Conservation (phyloP, 139 green algal genomes). For the Closterium sp. region DNA sequence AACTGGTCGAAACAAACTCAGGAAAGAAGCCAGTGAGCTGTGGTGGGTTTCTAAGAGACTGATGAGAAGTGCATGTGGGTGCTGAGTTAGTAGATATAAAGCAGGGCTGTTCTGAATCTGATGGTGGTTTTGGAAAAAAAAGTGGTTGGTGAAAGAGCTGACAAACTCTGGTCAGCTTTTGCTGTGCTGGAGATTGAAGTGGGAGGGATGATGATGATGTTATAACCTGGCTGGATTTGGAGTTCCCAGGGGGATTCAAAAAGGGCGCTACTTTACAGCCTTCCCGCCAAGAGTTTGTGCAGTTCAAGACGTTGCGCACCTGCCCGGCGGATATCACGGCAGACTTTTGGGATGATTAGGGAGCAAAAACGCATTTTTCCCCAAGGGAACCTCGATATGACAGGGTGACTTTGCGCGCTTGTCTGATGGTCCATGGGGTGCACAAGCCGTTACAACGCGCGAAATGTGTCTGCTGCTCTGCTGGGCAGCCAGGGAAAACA, state of each 20-base stretch:
- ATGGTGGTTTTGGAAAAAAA: background rate
- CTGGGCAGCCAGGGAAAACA: background rate
- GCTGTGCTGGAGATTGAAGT: background rate
- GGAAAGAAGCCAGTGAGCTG: background rate
- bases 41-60: background rate
- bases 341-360: background rate
- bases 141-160: background rate
- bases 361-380: background rate
- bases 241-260: background rate
- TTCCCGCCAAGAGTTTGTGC: background rate
- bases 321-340: background rate
- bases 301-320: background rate
- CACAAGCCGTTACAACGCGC: background rate
- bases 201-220: background rate
- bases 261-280: background rate
- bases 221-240: background rate
- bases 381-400: background rate
- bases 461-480: background rate
- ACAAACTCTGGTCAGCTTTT: background rate
- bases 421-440: background rate
- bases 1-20: background rate
- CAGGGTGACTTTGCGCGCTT: no score
- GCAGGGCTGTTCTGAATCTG: background rate
- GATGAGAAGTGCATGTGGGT: background rate
- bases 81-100: background rate